A percentile compares a stretch with the other conserved stretches of the same genome.
Conservation (phyloP, 1,139 yeast genomes). For the Saccharomyces hybrid region DNA sequence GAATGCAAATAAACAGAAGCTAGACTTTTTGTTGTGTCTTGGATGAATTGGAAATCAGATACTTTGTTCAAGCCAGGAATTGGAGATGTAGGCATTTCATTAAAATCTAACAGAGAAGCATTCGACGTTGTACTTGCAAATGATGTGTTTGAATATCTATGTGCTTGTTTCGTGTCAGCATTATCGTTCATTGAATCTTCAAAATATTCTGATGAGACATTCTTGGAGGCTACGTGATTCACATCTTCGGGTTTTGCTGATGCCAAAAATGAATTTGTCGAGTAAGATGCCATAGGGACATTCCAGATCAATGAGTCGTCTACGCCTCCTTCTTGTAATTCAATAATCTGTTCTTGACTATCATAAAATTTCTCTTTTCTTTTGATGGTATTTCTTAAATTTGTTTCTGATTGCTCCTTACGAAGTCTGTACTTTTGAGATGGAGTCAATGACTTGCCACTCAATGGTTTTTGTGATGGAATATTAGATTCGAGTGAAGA, state of each 20-base stretch:
- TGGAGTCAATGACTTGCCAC: slow-evolving; percentile 28
- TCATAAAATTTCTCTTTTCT: slow-evolving; percentile 39
- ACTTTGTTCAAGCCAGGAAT: slow-evolving; percentile 32
- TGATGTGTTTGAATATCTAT: neutral
- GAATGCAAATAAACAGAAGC: slow-evolving; percentile 38
- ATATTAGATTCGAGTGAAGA: neutral
- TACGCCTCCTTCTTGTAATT: slow-evolving; percentile 25
- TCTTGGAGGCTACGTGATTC: neutral
- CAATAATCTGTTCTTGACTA: slow-evolving; percentile 29
- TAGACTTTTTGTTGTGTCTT: slow-evolving; percentile 37
- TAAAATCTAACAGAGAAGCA: slow-evolving; percentile 16
- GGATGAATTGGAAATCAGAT: slow-evolving; percentile 31
- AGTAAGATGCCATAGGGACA: slow-evolving; percentile 39
- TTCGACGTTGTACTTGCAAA: slow-evolving; percentile 6
- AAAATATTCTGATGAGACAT: neutral
- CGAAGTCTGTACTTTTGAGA: slow-evolving; percentile 35
- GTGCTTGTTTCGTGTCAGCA: neutral
- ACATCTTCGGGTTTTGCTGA: slow-evolving; percentile 9
- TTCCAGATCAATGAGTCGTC: slow-evolving; percentile 39
- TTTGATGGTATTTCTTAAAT: slow-evolving; percentile 28
- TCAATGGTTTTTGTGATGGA: neutral
- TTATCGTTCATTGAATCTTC: neutral
- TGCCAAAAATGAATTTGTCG: slow-evolving; percentile 33
- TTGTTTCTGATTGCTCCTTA: slow-evolving; percentile 32
- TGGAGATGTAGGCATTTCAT: slow-evolving; percentile 36